Percentiles rank a stretch among this genome's conserved stretches.
phyloP scores from a whole-genome alignment of 2,329 filamentous ascomycete genomes.

The Cephalotrichum gorgonifer region DNA sequence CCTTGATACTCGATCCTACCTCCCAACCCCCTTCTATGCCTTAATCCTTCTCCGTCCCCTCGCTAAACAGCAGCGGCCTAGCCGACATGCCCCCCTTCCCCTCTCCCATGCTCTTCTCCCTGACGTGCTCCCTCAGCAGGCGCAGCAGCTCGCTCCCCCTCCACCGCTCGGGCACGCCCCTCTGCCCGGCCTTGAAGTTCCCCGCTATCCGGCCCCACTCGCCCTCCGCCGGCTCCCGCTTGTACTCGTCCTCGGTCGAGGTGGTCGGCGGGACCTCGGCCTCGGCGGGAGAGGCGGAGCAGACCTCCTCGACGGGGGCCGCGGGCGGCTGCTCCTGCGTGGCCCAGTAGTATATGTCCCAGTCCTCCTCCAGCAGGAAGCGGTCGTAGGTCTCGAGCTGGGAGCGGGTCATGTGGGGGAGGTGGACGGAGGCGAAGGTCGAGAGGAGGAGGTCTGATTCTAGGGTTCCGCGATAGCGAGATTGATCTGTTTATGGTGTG shows the following conservation, averaged over 20 bases:
- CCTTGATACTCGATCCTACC: neutral
- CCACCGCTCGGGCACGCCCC: slow-evolving; percentile 83
- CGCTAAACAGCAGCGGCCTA: slow-evolving; percentile 35
- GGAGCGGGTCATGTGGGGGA: slow-evolving; percentile 59
- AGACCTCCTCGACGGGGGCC: slow-evolving; percentile 16
- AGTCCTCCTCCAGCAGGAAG: slow-evolving; percentile 98
- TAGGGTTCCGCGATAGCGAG: slow-evolving; percentile 88
- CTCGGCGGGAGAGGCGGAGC: slow-evolving; percentile 11
- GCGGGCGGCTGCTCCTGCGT: slow-evolving; percentile 60
- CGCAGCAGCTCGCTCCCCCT: slow-evolving; percentile 67
- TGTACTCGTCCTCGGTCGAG: slow-evolving; percentile 16
- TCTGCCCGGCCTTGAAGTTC: slow-evolving; percentile 85
- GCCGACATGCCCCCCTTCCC: slow-evolving; percentile 41
- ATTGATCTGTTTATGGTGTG: slow-evolving; percentile 60
- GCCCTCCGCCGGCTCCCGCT: slow-evolving; percentile 36
- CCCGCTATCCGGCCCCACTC: slow-evolving; percentile 98
- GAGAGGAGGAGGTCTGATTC: slow-evolving; percentile 94
- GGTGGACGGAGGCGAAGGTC: slow-evolving; percentile 78
- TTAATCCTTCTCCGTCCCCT: slow-evolving; percentile 5
- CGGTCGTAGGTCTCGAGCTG: slow-evolving; percentile 79
- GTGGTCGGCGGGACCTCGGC: slow-evolving; percentile 14
- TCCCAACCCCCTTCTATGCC: neutral
- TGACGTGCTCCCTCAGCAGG: slow-evolving; percentile 73
- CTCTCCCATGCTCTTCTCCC: slow-evolving; percentile 37
- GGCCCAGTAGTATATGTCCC: slow-evolving; percentile 99